Conservation (phyloP, 2,329 filamentous ascomycete genomes). For the Pyrenophora tritici-repentis region DNA sequence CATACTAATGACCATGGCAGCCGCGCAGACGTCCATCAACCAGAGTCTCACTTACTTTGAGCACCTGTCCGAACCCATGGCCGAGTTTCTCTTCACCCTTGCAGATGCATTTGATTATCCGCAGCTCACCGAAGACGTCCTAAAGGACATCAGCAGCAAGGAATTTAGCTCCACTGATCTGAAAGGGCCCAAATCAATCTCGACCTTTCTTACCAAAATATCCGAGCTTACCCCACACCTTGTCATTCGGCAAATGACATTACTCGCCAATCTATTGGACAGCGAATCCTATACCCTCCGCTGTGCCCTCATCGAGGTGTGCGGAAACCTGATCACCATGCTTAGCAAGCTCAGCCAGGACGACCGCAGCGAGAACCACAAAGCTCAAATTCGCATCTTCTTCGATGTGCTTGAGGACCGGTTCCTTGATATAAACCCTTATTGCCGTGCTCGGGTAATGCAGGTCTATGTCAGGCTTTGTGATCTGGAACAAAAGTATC, state of each 20-base stretch:
- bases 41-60: slow-evolving; percentile 98
- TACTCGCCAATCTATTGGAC: slow-evolving; percentile 91
- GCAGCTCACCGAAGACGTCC: slow-evolving; percentile 89
- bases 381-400: slow-evolving; percentile 93
- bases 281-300: slow-evolving; percentile 96
- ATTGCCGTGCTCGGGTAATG: slow-evolving; percentile 87
- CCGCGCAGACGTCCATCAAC: slow-evolving; percentile 95
- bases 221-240: slow-evolving; percentile 89
- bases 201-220: slow-evolving; percentile 87
- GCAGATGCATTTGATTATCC: slow-evolving; percentile 98
- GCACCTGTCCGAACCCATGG: slow-evolving; percentile 98
- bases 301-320: slow-evolving; percentile 94
- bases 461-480: slow-evolving; percentile 93
- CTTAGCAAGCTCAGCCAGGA: slow-evolving; percentile 79
- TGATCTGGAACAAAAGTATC: slow-evolving; percentile 87
- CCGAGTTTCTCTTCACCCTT: slow-evolving; percentile 93
- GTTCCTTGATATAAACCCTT: slow-evolving; percentile 95
- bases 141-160: slow-evolving; percentile 94
- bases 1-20: slow-evolving; percentile 52
- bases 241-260: slow-evolving; percentile 96
- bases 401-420: slow-evolving; percentile 96
- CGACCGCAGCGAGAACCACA: slow-evolving; percentile 88
- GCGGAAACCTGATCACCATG: slow-evolving; percentile 90
- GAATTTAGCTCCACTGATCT: slow-evolving; percentile 98
- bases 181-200: slow-evolving; percentile 93